Evolutionary conservation across 1,139 yeast genomes (phyloP), one percentile per base, ranked within the genome.

Genomic region (Ogataea hybrid): DNA sequence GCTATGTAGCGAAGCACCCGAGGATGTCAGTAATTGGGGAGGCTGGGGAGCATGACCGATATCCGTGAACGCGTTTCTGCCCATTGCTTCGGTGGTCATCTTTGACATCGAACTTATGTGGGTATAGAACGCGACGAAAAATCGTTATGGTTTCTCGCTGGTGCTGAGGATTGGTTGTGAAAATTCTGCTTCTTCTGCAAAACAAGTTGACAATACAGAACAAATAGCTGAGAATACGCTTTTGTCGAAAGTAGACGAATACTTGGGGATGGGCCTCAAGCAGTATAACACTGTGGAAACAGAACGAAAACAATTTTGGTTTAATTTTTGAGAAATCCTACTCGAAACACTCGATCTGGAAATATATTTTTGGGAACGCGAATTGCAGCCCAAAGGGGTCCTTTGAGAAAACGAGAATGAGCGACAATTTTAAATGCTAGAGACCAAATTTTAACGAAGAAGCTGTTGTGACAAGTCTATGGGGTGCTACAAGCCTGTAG

Each of bases 21-120:
- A 35, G 6, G 46, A 31, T 7, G 38, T 18, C 9, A 36, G 30
- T 21, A 23, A 12, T 22, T 38, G 41, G 5, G 52, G 52, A 6
- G 49, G 51, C 8, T 44, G 48, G 6, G 53, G 53, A 5, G 51
- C 50, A n/a, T 45, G 49, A 8, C 51, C 53, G 5, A 49, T 48
- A 32, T 48, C 49, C 4, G 46, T 37, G 32, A 49, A 49, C 27
- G 51, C 50, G 23, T 29, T 46, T 31, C 45, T 41, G 15, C 34
- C 37, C 39, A 41, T 43, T 14, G 40, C 39, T 23, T 46, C 48
- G 25, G 48, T 41, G 27, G 47, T 35, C 33, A 43, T 42, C 33
- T 46, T 48, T n/a, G 51, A 41, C 49, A 43, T 46, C 20, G 25
- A 27, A n/a, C 14, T 14, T 22, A 12, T 12, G 21, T 12, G 34